Base-by-base conservation (phyloP, 192 early-diverging fungal genomes). In the Backusella psychrophila region DNA sequence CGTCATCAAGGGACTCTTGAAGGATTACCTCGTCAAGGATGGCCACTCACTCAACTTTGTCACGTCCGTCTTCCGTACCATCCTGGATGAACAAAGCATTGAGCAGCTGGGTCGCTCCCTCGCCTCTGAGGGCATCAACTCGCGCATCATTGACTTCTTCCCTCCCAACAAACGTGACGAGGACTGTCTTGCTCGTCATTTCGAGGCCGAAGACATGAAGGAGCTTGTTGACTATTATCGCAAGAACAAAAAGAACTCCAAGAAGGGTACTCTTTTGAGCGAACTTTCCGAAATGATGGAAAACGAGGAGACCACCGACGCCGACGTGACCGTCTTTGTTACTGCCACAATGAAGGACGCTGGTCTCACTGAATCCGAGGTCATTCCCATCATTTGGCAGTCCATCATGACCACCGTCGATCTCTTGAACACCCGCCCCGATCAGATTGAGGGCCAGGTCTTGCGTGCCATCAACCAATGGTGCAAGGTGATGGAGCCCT, bases 21-120 rank as follows among this genome's bases (percentile, higher is more conserved):
- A 96, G 86, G 97, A 98, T 76, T 95, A 98, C 80, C 87, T 98
- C 80, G 94, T 96, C 77, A 96, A 96, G 85, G 96, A 97, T 77
- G 91, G 92, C 87, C 88, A 91, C 26, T 89, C 94, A 15, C 85
- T 98, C 63, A 85, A 89, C 46, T 98, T 98, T 82, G 83, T 92
- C 46, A 98, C 96, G 11, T 81, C 90, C 31, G 89, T 95, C 38
- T 90, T 98, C 87, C 88, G 93, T 66, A 90, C 91, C 34, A 94
- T 92, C 83, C 84, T 97, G 72, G 81, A 85, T 44, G 92, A 94
- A 72, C 93, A 95, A 66, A 86, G 72, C 34, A 88, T 95, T 72
- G 91, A 92, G 36, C 93, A 96, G 75, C 86, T 98, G 71, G 91
- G 87, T 71, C 86, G 86, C 46, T 84, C 84, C 33, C 87, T 98